Evolutionary conservation across 1,284 basidiomycete genomes (phyloP), one percentile per base, ranked within the genome.

Genomic region (Fomitopsis schrenkii): DNA sequence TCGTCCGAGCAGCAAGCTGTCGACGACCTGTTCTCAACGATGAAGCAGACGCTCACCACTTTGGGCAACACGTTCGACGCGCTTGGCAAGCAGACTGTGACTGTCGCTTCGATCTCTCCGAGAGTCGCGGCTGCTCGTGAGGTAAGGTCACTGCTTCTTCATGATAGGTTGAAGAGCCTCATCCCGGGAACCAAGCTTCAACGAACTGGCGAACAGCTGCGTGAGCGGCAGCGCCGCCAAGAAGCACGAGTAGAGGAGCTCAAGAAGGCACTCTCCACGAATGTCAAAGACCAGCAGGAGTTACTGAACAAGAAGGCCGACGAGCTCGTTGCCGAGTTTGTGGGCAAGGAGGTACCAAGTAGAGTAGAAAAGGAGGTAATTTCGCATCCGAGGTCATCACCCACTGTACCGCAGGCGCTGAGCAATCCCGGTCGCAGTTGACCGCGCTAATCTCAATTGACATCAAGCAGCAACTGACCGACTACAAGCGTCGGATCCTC

Each of bases 11-110:
- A 80, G 1, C 50, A 73, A 3, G 77, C 76, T 3, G 72, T 83
- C 17, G 74, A 76, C 8, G 77, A 79, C 17, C 64, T 83, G 3
- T 72, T 82, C 17, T 68, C 70, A 8, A 75, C 77, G 0, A 79
- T 83, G 76, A 80, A 80, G 60, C 69, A 69, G 12, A 77, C 80
- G 3, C 64, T 83, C 2, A 63, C 64, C 1, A 68, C 72, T 0
- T 71, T 83, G 48, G 73, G 76, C 1, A 64, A 68, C 7, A 80
- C 80, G 0, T 80, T 83, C 65, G 77, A 79, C 44, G 70, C 71
- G 3, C 70, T 85, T 7, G 80, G 77, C 0, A 71, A 72, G 9
- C 82, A 84, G 59, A 78, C 79, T 0, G 74, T 76, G 41, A 77
- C 73, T 42, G 70, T 83, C 45, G 75, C 79, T 0, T 69, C 71